A percentile compares a stretch with the other conserved stretches of the same genome.
phyloP scores from a whole-genome alignment of 352 stramenopile genomes.

The Phytophthora europaea region DNA sequence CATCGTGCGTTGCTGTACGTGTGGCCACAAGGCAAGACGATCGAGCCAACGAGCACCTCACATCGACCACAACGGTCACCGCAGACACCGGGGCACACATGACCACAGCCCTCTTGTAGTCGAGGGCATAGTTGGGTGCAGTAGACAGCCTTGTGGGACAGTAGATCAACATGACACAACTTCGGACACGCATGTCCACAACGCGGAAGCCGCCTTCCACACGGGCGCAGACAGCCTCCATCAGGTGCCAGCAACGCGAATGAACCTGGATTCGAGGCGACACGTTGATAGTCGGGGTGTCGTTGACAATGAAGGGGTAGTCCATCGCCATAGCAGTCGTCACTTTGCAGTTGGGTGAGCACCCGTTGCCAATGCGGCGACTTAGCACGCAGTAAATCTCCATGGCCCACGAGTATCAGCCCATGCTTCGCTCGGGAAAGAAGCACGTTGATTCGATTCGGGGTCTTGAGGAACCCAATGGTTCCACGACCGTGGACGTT shows the following conservation, averaged over 20 bases:
- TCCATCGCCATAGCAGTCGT: conserved; percentile 49
- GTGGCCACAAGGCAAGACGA: conserved; percentile 69
- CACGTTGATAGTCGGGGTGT: conserved; percentile 39
- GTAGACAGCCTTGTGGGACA: conserved; percentile 49
- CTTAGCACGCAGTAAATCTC: conserved; percentile 42
- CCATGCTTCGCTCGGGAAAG: conserved; percentile 69
- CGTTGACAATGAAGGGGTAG: conserved; percentile 57
- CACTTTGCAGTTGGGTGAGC: conserved; percentile 60
- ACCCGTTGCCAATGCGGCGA: conserved; percentile 63
- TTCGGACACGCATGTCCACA: conserved; percentile 64
- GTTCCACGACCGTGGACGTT: conserved; percentile 35
- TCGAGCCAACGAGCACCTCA: conserved; percentile 44
- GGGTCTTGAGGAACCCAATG: conserved; percentile 83
- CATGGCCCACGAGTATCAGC: conserved; percentile 71
- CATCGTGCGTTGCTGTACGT: conserved; percentile 38
- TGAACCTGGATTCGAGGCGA: conserved; percentile 34
- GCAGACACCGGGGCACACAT: conserved; percentile 69
- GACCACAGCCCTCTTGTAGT: conserved; percentile 51
- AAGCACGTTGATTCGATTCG: conserved; percentile 79
- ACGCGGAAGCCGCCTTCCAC: conserved; percentile 53
- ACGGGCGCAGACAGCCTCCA: conserved; percentile 72
- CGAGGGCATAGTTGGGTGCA: conserved; percentile 71
- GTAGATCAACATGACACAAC: conserved; percentile 71
- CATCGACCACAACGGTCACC: conserved; percentile 72
- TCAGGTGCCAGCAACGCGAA: conserved; percentile 69